These are phyloP conservation scores for Tetratostichococcus sp. DNA, from an alignment of 139 green algal species.

Conservation along the genomic window DNA sequence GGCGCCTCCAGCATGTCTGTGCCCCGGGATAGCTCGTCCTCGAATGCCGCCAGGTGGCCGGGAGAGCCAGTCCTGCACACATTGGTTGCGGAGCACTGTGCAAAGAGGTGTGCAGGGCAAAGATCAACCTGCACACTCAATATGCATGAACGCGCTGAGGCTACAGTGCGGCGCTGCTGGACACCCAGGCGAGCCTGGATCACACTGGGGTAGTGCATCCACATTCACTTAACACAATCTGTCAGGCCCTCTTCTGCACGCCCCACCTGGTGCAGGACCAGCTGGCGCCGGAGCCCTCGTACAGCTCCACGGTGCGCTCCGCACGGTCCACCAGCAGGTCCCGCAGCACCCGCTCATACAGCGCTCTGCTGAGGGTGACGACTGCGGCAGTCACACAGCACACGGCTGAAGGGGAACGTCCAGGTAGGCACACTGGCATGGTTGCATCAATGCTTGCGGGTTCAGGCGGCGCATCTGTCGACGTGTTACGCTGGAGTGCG, in stretches of 20 bases:
- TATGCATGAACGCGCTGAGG: no score
- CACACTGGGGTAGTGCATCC: neutral
- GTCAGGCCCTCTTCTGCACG: neutral
- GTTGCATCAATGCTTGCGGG: neutral
- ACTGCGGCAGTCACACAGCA: no score
- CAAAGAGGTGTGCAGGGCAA: neutral
- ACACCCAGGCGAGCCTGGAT: neutral
- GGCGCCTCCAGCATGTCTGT: constrained; percentile 61
- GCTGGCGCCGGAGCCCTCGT: constrained; percentile 55
- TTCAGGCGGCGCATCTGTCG: neutral
- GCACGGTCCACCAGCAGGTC: constrained; percentile 72
- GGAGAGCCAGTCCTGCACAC: constrained; percentile 62
- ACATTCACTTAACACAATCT: no score
- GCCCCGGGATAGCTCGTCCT: constrained; percentile 80
- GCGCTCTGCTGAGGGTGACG: constrained; percentile 64
- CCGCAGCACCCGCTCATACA: constrained; percentile 74
- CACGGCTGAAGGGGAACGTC: no score
- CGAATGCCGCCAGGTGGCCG: constrained; percentile 72
- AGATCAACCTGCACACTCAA: no score
- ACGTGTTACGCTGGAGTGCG: neutral
- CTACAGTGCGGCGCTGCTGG: no score
- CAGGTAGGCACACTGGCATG: neutral
- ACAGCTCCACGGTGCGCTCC: constrained; percentile 78
- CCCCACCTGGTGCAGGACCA: constrained; percentile 35
- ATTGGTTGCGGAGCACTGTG: neutral